A percentile compares a stretch with the other conserved stretches of the same genome.
phyloP scores from a whole-genome alignment of 164 flowering plant genomes.

The Dillenia turbinata region DNA sequence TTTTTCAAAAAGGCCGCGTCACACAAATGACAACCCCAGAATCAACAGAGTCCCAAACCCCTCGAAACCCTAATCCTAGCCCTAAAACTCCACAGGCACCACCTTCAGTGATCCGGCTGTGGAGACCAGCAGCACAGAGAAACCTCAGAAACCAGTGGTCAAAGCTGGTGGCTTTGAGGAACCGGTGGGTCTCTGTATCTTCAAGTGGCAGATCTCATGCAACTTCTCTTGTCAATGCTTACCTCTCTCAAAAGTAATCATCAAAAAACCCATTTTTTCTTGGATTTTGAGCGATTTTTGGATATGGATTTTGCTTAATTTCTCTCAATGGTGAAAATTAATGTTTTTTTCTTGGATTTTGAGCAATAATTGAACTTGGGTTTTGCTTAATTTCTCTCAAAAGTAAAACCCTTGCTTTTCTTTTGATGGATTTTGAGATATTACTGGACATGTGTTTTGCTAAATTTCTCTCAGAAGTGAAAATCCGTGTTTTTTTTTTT shows the following conservation, averaged over 20 bases:
- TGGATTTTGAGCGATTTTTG: background rate
- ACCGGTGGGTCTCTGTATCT: slow-evolving; percentile 55
- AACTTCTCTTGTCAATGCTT: slow-evolving; percentile 62
- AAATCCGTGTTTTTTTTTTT: background rate
- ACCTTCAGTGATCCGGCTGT: slow-evolving; percentile 40
- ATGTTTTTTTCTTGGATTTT: background rate
- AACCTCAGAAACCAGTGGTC: slow-evolving; percentile 89
- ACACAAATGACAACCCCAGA: too few species aligned
- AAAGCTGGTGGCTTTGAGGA: slow-evolving; percentile 39
- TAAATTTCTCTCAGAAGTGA: background rate
- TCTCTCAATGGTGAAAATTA: background rate
- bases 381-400: background rate
- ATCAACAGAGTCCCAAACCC: slow-evolving; percentile 1
- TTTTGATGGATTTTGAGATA: background rate
- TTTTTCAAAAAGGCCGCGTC: background rate
- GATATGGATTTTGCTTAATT: too few species aligned
- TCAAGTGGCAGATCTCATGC: slow-evolving; percentile 61
- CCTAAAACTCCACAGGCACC: slow-evolving; percentile 21
- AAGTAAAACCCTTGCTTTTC: background rate
- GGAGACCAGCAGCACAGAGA: slow-evolving; percentile 87
- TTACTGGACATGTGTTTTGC: too few species aligned
- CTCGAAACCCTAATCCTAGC: background rate
- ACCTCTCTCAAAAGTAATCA: slow-evolving; percentile 53
- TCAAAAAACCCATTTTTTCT: background rate
- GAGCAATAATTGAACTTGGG: too few species aligned